phyloP scores from a whole-genome alignment of 2,329 filamentous ascomycete species.

The Penicillium sumatraense region DNA sequence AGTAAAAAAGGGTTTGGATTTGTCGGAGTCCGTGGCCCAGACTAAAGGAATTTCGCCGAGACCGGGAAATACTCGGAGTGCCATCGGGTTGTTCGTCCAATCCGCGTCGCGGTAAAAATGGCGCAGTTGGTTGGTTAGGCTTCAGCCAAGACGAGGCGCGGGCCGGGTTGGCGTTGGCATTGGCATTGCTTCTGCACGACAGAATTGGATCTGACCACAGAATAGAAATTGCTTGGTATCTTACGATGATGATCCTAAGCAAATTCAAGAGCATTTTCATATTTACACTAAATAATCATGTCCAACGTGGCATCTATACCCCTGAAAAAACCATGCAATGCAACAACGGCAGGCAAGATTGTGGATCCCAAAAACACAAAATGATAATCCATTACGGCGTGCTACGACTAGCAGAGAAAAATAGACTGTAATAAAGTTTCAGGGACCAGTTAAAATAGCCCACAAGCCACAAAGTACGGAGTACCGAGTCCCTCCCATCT shows the following conservation, averaged over 20 bases:
- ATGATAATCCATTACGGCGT: too few species aligned
- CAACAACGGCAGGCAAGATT: not conserved
- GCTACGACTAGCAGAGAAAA: too few species aligned
- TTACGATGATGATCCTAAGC: not conserved
- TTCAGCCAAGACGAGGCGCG: slow-evolving; percentile 14
- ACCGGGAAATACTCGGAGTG: slow-evolving; percentile 17
- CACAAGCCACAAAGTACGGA: not conserved
- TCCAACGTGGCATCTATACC: too few species aligned
- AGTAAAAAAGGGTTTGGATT: not conserved
- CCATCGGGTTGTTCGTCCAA: slow-evolving; percentile 22
- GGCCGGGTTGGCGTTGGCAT: slow-evolving; percentile 6
- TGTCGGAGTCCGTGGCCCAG: not conserved
- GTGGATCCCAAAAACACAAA: slow-evolving; percentile 2
- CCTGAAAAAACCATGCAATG: too few species aligned
- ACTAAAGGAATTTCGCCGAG: slow-evolving; percentile 13
- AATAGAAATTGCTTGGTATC: not conserved
- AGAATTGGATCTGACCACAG: not conserved
- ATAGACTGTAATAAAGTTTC: slow-evolving; percentile 9
- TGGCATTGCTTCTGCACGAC: not conserved
- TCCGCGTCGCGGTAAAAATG: slow-evolving; percentile 23
- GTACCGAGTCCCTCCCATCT: too few species aligned
- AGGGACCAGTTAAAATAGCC: not conserved
- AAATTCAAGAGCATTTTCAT: too few species aligned
- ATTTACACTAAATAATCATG: too few species aligned
- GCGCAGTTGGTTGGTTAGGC: slow-evolving; percentile 11